phyloP scores from a whole-genome alignment of 768 basidiomycete genomes.

The Panaeolus cyanescens region DNA sequence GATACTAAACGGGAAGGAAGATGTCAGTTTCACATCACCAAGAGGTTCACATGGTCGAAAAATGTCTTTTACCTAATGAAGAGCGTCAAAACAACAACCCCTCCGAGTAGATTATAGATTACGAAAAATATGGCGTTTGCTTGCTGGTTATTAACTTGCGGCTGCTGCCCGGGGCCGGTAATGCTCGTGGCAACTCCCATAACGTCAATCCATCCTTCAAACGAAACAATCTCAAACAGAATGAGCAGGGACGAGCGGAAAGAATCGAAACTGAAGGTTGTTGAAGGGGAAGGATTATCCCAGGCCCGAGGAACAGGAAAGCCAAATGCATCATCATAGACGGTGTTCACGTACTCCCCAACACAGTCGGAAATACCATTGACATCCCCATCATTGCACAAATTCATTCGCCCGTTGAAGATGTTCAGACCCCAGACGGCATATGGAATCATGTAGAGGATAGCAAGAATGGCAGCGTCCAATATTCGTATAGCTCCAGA shows the following conservation, averaged over 20 bases:
- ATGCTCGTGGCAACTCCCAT: constrained; percentile 82
- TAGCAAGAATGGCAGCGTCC: constrained; percentile 87
- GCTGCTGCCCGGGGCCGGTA: constrained; percentile 68
- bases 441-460: constrained; percentile 90
- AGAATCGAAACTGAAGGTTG: constrained; percentile 86
- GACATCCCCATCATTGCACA: constrained; percentile 73
- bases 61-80: constrained; percentile 76
- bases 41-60: neutral
- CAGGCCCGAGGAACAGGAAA: constrained; percentile 87
- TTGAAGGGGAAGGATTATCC: constrained; percentile 82
- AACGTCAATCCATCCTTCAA: constrained; percentile 98
- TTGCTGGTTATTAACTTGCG: constrained; percentile 69
- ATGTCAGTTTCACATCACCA: constrained; percentile 12
- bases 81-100: constrained; percentile 84
- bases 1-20: constrained; percentile 54
- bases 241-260: constrained; percentile 86
- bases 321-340: constrained; percentile 61
- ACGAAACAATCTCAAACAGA: constrained; percentile 92
- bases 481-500: constrained; percentile 83
- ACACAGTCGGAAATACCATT: constrained; percentile 65
- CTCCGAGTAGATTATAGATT: constrained; percentile 89
- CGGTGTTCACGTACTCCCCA: constrained; percentile 69
- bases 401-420: constrained; percentile 82
- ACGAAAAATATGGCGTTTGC: constrained; percentile 91
- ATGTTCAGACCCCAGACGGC: constrained; percentile 95